These are phyloP conservation scores for Sporothrix inflata DNA, from an alignment of 2,329 filamentous ascomycete species.

Conservation along the genomic window DNA sequence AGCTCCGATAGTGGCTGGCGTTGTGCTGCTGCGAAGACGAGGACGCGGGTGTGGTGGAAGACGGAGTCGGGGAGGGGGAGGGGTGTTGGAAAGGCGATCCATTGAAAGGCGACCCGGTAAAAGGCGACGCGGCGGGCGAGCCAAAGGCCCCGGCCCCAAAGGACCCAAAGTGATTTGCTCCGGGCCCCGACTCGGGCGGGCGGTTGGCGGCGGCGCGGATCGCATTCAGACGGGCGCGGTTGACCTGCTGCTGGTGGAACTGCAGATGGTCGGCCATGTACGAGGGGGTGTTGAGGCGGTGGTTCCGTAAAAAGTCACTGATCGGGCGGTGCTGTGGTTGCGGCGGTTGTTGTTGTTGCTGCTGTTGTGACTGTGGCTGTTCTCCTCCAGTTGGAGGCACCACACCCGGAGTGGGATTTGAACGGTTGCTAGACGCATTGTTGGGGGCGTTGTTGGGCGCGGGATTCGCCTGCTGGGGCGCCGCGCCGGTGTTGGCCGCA, in stretches of 20 bases:
- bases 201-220: neutral
- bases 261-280: neutral
- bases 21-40: neutral
- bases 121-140: neutral
- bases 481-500: slow-evolving; percentile 41
- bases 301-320: neutral
- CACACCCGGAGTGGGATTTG: neutral
- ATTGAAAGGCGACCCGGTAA: slow-evolving; percentile 5
- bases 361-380: slow-evolving; percentile 8
- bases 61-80: neutral
- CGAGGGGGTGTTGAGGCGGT: neutral
- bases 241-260: neutral
- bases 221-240: neutral
- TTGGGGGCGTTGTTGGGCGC: neutral
- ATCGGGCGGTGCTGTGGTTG: neutral
- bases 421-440: slow-evolving; percentile 23
- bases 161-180: neutral
- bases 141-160: neutral
- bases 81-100: neutral
- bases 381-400: neutral
- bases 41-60: slow-evolving; percentile 14
- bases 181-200: neutral
- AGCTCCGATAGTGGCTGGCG: slow-evolving; percentile 27
- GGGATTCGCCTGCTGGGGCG: neutral
- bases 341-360: slow-evolving; percentile 18